A percentile compares a stretch with the other conserved stretches of the same genome.
Conservation (phyloP, 441 rosid species). For the Raphanus hybrid region DNA sequence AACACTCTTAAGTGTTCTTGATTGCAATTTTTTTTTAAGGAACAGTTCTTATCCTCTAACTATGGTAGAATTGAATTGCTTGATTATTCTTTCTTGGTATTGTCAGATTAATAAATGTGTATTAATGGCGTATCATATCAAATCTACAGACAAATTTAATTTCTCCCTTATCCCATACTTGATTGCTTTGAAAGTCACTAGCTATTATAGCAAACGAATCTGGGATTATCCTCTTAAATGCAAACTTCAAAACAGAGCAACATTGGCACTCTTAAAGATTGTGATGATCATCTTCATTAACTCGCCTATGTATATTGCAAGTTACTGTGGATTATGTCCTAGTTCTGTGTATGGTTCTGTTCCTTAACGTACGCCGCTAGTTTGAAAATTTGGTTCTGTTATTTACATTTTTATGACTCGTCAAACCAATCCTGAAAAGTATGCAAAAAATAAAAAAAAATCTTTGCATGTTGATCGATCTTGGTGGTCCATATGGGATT, state of each 20-base stretch:
- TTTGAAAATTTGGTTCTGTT: conserved; percentile 28
- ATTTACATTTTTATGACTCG: conserved; percentile 10
- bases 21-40: not conserved
- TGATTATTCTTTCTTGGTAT: conserved; percentile 6
- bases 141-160: not conserved
- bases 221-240: conserved; percentile 7
- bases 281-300: conserved; percentile 24
- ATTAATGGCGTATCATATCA: conserved; percentile 30
- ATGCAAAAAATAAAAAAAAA: not conserved
- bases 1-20: not conserved
- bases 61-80: not conserved
- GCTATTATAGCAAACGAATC: conserved; percentile 17
- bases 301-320: conserved; percentile 5
- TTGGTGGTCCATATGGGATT: conserved; percentile 36
- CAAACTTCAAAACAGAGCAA: conserved; percentile 9
- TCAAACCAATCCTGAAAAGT: conserved; percentile 10
- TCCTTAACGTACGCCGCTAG: conserved; percentile 34
- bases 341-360: conserved; percentile 27
- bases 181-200: conserved; percentile 29
- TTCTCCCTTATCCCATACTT: conserved; percentile 16
- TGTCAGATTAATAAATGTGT: conserved; percentile 13
- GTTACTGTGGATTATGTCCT: not conserved
- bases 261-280: not conserved
- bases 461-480: conserved; percentile 35
- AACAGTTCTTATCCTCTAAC: not conserved